Conservation (phyloP, 1,139 yeast species). For the Pichia sp. region DNA sequence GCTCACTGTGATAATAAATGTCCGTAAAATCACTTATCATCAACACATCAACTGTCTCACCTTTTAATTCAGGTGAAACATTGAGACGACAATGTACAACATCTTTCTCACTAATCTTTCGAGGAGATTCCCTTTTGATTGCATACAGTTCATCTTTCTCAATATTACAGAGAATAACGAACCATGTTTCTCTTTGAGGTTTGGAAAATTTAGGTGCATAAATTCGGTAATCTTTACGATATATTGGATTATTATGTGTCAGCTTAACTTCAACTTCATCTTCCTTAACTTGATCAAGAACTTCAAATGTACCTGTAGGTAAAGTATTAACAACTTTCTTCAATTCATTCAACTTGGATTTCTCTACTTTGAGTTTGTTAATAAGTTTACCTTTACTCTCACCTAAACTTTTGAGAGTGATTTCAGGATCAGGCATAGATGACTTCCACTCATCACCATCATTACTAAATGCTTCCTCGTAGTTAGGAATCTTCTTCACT, state of each 20-base stretch:
- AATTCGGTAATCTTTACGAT: conserved; percentile 54
- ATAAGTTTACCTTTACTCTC: conserved; percentile 29
- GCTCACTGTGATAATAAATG: conserved; percentile 32
- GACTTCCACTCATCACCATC: conserved; percentile 27
- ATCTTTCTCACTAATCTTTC: conserved; percentile 28
- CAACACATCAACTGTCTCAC: conserved; percentile 38
- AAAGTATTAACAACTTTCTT: conserved; percentile 36
- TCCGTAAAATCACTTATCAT: conserved; percentile 66
- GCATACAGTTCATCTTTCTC: conserved; percentile 43
- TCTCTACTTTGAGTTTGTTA: conserved; percentile 32
- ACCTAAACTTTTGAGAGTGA: conserved; percentile 29
- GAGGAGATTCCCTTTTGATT: conserved; percentile 64
- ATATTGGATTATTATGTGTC: conserved; percentile 46
- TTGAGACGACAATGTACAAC: conserved; percentile 42
- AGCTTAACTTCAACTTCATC: conserved; percentile 38
- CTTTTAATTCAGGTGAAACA: conserved; percentile 43
- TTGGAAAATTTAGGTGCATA: conserved; percentile 82
- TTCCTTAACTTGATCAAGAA: conserved; percentile 14
- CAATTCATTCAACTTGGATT: conserved; percentile 29
- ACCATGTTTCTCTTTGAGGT: conserved; percentile 92
- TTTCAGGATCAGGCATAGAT: conserved; percentile 23
- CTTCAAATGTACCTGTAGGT: conserved; percentile 31
- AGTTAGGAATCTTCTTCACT: conserved; percentile 21
- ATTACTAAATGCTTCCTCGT: conserved; percentile 18
- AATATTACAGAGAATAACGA: conserved; percentile 53